Base-by-base conservation (phyloP, 306 rosid genomes). In the Cucurbita ficifolia region DNA sequence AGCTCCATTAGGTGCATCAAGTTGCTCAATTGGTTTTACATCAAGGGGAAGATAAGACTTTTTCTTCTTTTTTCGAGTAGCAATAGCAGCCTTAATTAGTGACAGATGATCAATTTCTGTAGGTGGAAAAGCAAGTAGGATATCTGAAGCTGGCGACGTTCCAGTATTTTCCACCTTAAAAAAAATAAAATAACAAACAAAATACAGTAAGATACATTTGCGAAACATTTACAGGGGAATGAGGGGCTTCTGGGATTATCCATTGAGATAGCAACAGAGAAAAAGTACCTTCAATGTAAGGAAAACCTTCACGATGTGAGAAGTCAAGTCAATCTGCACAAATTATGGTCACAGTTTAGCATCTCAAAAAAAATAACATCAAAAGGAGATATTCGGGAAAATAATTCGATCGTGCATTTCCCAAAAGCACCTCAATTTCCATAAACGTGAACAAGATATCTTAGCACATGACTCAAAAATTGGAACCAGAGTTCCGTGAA, bases 1-100 rank as follows among this genome's bases (percentile, higher is more conserved):
- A 40, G 97, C 75, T 77, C 88, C 91, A 86, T 94, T 94, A 76
- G 97, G 99, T 69, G 89, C 96, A 79, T 81, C 90, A 40, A 89
- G 84, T 70, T 79, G 78, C 78, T 84, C 92, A 74, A 81, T 77
- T 33, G 90, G 85, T 63, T 89, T 84, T 74, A 94, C 89, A 70
- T 85, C 96, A 72, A 94, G 97, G 21, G 97, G 91, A 54, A 79
- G 70, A 76, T 91, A 88, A 45, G 85, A 84, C 81, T 84, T 91
- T 83, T 90, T 94, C 81, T 91, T 94, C 77, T 72, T 80, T 79
- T 91, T 94, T 52, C 96, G 95, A 76, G 86, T 72, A 42, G 92
- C 73, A 36, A 81, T 54, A 29, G 89, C 82, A 79, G 96, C 99
- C 83, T 91, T 94, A 64, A 94, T 67, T 13, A 81, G 43, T 48